A percentile compares a stretch with the other conserved stretches of the same genome.
phyloP scores from a whole-genome alignment of 2,329 filamentous ascomycete genomes.

The Alternaria viburni region DNA sequence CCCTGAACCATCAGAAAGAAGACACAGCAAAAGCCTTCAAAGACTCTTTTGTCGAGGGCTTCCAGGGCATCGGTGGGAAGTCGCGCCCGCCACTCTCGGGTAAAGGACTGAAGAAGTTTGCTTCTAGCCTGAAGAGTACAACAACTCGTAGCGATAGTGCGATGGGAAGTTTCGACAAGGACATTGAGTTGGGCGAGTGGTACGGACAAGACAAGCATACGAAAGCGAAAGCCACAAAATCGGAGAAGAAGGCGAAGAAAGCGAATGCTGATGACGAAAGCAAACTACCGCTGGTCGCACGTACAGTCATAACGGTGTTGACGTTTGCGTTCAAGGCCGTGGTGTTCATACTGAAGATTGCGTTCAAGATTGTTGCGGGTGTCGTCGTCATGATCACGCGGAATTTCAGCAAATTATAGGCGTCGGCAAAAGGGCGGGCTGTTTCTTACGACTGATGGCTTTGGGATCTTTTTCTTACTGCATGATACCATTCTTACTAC shows the following conservation, averaged over 20 bases:
- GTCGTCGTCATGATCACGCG: conserved; percentile 48
- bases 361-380: conserved; percentile 50
- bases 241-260: conserved; percentile 38
- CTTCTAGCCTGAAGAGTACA: conserved; percentile 21
- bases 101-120: conserved; percentile 33
- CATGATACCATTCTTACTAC: conserved; percentile 17
- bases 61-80: conserved; percentile 38
- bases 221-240: conserved; percentile 14
- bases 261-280: conserved; percentile 39
- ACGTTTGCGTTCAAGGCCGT: conserved; percentile 52
- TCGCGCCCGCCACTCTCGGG: conserved; percentile 24
- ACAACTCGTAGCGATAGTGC: conserved; percentile 19
- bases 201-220: conserved; percentile 38
- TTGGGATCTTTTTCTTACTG: neutral
- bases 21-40: conserved; percentile 39
- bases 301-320: conserved; percentile 49
- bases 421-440: neutral
- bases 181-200: conserved; percentile 48
- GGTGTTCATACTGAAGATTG: conserved; percentile 51
- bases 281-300: conserved; percentile 48
- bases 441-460: neutral
- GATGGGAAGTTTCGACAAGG: conserved; percentile 41
- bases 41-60: conserved; percentile 41
- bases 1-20: conserved; percentile 30
- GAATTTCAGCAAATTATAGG: conserved; percentile 44